A percentile compares a stretch with the other conserved stretches of the same genome.
Evolutionary conservation across 1,284 basidiomycete genomes (phyloP).

Genomic region (Ceratobasidium sp.): DNA sequence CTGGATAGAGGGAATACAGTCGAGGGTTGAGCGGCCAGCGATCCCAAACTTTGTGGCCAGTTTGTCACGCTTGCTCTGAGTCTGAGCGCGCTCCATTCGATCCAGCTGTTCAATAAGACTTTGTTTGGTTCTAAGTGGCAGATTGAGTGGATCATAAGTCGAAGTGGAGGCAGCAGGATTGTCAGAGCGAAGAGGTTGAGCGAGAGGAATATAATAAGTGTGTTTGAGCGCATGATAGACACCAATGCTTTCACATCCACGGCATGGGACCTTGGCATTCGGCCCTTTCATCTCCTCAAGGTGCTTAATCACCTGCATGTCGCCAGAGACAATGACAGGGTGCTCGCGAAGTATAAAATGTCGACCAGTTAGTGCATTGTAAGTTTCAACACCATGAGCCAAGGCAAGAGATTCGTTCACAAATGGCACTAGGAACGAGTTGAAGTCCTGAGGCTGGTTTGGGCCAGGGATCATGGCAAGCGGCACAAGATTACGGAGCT

Average conservation of each 20-base stretch:
- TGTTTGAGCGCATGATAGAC: constrained; percentile 47
- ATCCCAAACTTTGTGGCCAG: constrained; percentile 41
- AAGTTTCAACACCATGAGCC: constrained; percentile 52
- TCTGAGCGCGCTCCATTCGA: not conserved
- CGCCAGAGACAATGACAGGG: constrained; percentile 56
- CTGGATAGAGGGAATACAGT: constrained; percentile 30
- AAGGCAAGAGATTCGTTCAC: constrained; percentile 54
- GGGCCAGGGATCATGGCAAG: constrained; percentile 58
- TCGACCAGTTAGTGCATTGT: constrained; percentile 47
- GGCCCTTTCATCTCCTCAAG: constrained; percentile 50
- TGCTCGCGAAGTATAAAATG: constrained; percentile 46
- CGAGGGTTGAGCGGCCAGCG: constrained; percentile 26
- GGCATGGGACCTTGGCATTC: constrained; percentile 50
- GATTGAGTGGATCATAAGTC: constrained; percentile 45
- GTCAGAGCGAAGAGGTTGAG: constrained; percentile 14
- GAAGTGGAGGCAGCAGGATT: not conserved
- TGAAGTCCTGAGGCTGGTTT: constrained; percentile 55
- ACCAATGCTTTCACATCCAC: constrained; percentile 50
- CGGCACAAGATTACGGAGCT: constrained; percentile 51
- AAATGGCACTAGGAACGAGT: constrained; percentile 56
- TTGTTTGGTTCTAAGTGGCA: constrained; percentile 34
- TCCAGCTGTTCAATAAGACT: not conserved
- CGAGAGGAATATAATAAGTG: constrained; percentile 51
- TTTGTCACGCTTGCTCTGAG: not conserved
- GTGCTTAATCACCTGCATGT: constrained; percentile 56